Conservation (phyloP, 2,329 filamentous ascomycete species). For the Fusarium luffae region DNA sequence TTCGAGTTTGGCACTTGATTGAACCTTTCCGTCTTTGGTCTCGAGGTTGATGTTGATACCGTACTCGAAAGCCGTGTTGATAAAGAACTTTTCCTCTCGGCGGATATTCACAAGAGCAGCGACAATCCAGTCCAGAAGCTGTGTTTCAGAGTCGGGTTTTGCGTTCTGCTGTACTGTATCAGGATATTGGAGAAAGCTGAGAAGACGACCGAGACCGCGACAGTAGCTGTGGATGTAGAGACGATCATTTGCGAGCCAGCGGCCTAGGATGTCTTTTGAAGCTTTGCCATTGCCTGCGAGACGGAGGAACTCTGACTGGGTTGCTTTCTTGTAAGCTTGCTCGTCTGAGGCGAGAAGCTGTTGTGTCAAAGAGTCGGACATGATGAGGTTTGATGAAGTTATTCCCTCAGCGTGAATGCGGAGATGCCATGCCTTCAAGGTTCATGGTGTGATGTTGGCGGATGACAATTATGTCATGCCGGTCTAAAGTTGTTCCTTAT, state of each 20-base stretch:
- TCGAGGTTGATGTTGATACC: constrained; percentile 61
- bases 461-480: constrained; percentile 36
- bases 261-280: constrained; percentile 64
- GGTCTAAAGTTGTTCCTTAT: constrained; percentile 40
- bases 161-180: constrained; percentile 27
- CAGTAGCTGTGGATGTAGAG: constrained; percentile 78
- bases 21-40: constrained; percentile 40
- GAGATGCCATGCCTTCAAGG: constrained; percentile 35
- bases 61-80: constrained; percentile 70
- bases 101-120: constrained; percentile 74
- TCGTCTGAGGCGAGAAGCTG: constrained; percentile 65
- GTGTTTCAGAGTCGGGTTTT: constrained; percentile 57
- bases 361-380: constrained; percentile 61
- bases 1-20: constrained; percentile 50
- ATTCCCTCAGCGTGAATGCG: constrained; percentile 9
- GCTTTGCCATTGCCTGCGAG: constrained; percentile 72
- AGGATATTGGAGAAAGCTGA: constrained; percentile 70
- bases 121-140: constrained; percentile 71
- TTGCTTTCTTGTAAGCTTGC: constrained; percentile 64
- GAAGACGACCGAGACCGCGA: constrained; percentile 71
- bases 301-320: constrained; percentile 73
- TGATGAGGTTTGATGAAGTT: constrained; percentile 1
- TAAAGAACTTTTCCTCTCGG: constrained; percentile 74
- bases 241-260: constrained; percentile 78
- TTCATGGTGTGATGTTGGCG: constrained; percentile 13